Conservation (phyloP, 371 early-diverging fungal genomes). For the Lichtheimia ornata region DNA sequence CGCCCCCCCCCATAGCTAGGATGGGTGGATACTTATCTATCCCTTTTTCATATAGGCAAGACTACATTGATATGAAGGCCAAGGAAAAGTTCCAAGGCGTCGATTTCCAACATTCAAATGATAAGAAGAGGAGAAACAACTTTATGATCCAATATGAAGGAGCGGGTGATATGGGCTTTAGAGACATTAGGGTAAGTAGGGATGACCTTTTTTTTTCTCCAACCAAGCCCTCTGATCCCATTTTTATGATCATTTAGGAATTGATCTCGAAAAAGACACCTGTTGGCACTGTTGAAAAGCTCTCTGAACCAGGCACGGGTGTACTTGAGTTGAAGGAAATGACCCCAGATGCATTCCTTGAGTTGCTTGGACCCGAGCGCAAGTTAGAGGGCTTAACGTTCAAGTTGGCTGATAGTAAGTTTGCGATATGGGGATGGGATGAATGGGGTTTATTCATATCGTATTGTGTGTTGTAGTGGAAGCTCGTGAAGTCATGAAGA, state of each 20-base stretch:
- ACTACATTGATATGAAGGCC: constrained; percentile 45
- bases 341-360: constrained; percentile 39
- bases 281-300: too few relatives aligned
- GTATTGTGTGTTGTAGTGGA: too few relatives aligned
- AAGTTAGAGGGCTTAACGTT: constrained; percentile 27
- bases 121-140: neutral
- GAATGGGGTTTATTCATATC: neutral
- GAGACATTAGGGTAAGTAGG: constrained; percentile 32
- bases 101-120: constrained; percentile 3
- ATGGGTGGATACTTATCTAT: neutral
- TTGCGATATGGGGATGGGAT: neutral
- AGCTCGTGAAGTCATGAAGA: too few relatives aligned
- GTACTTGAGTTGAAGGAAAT: constrained; percentile 31
- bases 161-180: constrained; percentile 21
- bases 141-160: constrained; percentile 37
- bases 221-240: too few relatives aligned
- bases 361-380: constrained; percentile 22
- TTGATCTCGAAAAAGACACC: too few relatives aligned
- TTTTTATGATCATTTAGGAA: too few relatives aligned
- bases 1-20: neutral
- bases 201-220: neutral
- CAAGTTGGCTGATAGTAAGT: constrained; percentile 21
- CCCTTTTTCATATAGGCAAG: constrained; percentile 15
- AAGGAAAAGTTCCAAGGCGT: constrained; percentile 31
- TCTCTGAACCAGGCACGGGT: constrained; percentile 21